A percentile compares a stretch with the other conserved stretches of the same genome.
These are phyloP conservation scores for Arbutus unedo DNA, from an alignment of 148 eudicot genomes.

Conservation along the genomic window DNA sequence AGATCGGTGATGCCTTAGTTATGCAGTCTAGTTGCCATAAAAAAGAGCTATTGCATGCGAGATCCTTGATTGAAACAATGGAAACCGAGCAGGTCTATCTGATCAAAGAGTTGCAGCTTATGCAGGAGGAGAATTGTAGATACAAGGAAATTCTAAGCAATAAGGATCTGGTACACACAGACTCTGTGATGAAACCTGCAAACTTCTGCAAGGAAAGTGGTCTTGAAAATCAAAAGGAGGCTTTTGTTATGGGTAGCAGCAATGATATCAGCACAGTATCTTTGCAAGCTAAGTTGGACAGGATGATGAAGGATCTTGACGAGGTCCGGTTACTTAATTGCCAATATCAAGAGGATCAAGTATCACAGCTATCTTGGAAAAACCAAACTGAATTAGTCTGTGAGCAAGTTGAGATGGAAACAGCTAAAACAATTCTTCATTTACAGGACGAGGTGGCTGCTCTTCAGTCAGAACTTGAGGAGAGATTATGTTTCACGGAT, in stretches of 20 bases:
- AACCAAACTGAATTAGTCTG: constrained; percentile 44
- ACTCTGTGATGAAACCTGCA: constrained; percentile 19
- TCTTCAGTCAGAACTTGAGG: constrained; percentile 45
- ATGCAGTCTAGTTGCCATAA: constrained; percentile 17
- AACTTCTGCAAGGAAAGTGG: constrained; percentile 1
- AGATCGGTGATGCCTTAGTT: constrained; percentile 8
- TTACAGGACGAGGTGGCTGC: constrained; percentile 54
- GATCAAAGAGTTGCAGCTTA: constrained; percentile 32
- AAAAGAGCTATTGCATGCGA: constrained; percentile 33
- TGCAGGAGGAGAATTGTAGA: constrained; percentile 27
- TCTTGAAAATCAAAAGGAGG: constrained; percentile 14
- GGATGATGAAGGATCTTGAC: constrained; percentile 42
- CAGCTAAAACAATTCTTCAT: constrained; percentile 51
- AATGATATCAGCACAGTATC: constrained; percentile 18
- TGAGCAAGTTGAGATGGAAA: constrained; percentile 56
- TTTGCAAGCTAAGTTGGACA: constrained; percentile 45
- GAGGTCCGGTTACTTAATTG: constrained; percentile 36
- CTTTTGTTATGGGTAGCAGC: constrained; percentile 9
- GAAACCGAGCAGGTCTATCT: constrained; percentile 35
- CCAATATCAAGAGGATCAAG: constrained; percentile 39
- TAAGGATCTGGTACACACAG: constrained; percentile 12
- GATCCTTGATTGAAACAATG: constrained; percentile 36
- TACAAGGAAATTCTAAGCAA: constrained; percentile 25
- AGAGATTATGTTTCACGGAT: constrained; percentile 28
- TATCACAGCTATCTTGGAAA: constrained; percentile 24